These are phyloP conservation scores for Mycosarcoma mackinlayi DNA, from an alignment of 1,284 basidiomycete genomes.

Conservation along the genomic window DNA sequence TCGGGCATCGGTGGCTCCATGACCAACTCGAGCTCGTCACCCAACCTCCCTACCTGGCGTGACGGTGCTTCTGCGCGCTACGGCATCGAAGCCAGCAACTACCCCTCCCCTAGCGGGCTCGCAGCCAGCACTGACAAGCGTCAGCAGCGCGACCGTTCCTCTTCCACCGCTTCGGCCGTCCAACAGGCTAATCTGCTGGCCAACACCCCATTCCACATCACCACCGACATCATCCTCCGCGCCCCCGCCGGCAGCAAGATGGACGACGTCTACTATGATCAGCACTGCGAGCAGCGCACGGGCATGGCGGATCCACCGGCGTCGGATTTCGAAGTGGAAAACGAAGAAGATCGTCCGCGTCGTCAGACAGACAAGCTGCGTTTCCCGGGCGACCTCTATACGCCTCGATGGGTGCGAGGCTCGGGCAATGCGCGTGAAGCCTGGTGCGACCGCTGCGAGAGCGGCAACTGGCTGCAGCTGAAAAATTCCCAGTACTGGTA, in stretches of 20 bases:
- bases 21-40: conserved; percentile 21
- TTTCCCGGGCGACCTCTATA: conserved; percentile 56
- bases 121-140: conserved; percentile 29
- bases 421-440: conserved; percentile 53
- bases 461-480: conserved; percentile 57
- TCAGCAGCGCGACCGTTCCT: conserved; percentile 41
- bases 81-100: conserved; percentile 23
- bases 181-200: conserved; percentile 44
- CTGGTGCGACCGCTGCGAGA: conserved; percentile 57
- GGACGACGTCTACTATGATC: conserved; percentile 56
- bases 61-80: conserved; percentile 29
- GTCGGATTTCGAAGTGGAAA: conserved; percentile 46
- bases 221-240: conserved; percentile 53
- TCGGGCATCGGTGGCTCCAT: conserved; percentile 21
- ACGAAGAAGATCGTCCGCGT: conserved; percentile 48
- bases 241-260: conserved; percentile 48
- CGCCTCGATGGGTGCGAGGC: conserved; percentile 56
- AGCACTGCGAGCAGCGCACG: conserved; percentile 48
- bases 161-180: conserved; percentile 29
- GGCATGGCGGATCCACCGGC: conserved; percentile 45
- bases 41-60: conserved; percentile 32
- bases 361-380: conserved; percentile 58
- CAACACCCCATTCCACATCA: conserved; percentile 50
- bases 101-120: conserved; percentile 35
- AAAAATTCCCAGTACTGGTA: conserved; percentile 62